Evolutionary conservation across 176 grass and related monocot species (phyloP).

Genomic region (Dactylis glomerata): DNA sequence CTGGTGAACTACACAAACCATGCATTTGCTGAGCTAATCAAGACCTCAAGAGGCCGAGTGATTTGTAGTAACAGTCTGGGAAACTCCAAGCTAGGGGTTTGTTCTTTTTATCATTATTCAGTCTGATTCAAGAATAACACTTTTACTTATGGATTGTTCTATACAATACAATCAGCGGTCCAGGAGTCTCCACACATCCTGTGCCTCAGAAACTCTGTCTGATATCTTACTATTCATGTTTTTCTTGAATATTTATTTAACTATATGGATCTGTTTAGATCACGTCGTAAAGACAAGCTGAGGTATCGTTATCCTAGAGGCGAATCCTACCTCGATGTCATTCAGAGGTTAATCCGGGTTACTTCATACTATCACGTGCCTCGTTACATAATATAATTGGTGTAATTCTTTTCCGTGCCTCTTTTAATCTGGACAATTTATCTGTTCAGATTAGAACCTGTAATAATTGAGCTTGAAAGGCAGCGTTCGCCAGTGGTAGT

Average conservation of each 20-base stretch:
- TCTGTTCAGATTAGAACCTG: slow-evolving; percentile 76
- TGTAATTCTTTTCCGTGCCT: not conserved
- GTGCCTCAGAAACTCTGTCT: not conserved
- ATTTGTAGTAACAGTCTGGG: slow-evolving; percentile 4
- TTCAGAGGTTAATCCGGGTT: slow-evolving; percentile 66
- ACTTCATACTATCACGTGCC: not conserved
- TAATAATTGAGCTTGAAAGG: slow-evolving; percentile 95
- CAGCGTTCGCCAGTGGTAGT: slow-evolving; percentile 97
- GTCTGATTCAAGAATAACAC: not conserved
- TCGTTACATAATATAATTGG: slow-evolving; percentile 13
- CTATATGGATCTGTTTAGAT: slow-evolving; percentile 36
- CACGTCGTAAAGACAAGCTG: slow-evolving; percentile 83
- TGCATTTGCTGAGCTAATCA: slow-evolving; percentile 5
- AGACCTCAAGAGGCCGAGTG: not conserved
- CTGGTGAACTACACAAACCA: not conserved
- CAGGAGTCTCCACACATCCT: not conserved
- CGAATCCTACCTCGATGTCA: slow-evolving; percentile 95
- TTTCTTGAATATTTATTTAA: not conserved
- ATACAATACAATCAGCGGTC: not conserved
- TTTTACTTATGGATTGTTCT: not conserved
- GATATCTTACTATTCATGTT: not conserved
- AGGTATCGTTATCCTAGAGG: slow-evolving; percentile 96
- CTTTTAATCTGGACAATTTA: not conserved
- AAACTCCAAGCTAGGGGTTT: not conserved
- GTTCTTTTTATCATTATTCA: not conserved